Conservation (phyloP, 2,329 filamentous ascomycete genomes). For the Orbilia oligospora region DNA sequence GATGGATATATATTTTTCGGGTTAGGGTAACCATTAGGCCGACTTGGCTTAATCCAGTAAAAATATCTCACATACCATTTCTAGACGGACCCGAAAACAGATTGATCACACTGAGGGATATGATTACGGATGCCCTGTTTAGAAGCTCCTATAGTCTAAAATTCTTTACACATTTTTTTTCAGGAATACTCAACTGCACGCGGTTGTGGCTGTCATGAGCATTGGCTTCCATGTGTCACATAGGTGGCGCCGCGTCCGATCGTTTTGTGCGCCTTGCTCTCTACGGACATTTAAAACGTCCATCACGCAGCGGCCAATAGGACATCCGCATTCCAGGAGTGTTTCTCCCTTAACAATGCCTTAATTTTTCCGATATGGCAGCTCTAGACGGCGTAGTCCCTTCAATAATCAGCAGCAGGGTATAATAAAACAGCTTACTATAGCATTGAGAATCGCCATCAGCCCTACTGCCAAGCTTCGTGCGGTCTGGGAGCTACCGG, state of each 20-base stretch:
- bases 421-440: not conserved
- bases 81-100: slow-evolving; percentile 25
- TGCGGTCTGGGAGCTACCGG: slow-evolving; percentile 4
- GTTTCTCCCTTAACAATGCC: slow-evolving; percentile 21
- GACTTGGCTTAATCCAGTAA: slow-evolving; percentile 24
- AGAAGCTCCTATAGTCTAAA: slow-evolving; percentile 28
- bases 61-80: slow-evolving; percentile 33
- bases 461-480: slow-evolving; percentile 31
- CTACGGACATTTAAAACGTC: slow-evolving; percentile 25
- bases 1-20: slow-evolving; percentile 32
- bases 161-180: slow-evolving; percentile 23
- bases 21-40: slow-evolving; percentile 13
- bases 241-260: slow-evolving; percentile 19
- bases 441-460: slow-evolving; percentile 21
- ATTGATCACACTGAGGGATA: slow-evolving; percentile 8
- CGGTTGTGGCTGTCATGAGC: slow-evolving; percentile 10
- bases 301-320: slow-evolving; percentile 2
- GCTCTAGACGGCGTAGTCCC: not conserved
- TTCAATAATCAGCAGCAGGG: not conserved
- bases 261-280: slow-evolving; percentile 6
- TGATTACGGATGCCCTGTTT: slow-evolving; percentile 24
- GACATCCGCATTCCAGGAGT: not conserved
- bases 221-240: slow-evolving; percentile 20
- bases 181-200: slow-evolving; percentile 6
- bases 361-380: slow-evolving; percentile 12